Evolutionary conservation across 1,284 basidiomycete species (phyloP).

Genomic region (Flammula alnicola): DNA sequence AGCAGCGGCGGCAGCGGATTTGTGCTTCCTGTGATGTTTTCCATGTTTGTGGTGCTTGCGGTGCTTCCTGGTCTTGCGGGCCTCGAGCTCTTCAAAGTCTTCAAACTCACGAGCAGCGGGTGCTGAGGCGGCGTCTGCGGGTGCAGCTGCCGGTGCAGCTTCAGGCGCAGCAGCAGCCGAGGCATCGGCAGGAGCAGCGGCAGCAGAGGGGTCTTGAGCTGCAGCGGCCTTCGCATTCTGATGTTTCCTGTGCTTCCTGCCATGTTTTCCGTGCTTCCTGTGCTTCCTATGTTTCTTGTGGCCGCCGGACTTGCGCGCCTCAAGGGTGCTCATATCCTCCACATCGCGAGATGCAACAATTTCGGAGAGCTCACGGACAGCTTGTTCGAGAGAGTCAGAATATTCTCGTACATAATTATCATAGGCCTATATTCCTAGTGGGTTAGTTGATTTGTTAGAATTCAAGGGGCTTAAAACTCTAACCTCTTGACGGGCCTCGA

Average conservation of each 20-base stretch:
- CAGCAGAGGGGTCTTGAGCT: background rate
- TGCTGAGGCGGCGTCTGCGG: background rate
- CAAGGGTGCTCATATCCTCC: background rate
- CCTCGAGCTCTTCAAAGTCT: background rate
- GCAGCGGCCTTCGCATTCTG: background rate
- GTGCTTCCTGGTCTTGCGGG: no score
- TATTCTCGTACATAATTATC: constrained; percentile 12
- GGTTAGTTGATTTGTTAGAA: background rate
- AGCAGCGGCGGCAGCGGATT: background rate
- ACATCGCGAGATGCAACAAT: constrained; percentile 8
- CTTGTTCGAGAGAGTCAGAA: constrained; percentile 1
- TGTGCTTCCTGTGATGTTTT: background rate
- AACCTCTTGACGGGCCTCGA: constrained; percentile 15
- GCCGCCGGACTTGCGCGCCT: constrained; percentile 3
- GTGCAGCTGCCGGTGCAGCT: background rate
- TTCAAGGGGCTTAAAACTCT: no score
- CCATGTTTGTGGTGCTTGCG: background rate
- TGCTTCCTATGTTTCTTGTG: background rate
- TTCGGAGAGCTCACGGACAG: constrained; percentile 1
- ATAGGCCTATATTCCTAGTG: background rate
- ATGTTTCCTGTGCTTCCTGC: constrained; percentile 2
- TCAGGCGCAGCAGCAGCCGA: constrained; percentile 1
- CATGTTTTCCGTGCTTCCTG: background rate
- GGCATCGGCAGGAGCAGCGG: background rate
- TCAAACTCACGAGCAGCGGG: background rate